A percentile compares a stretch with the other conserved stretches of the same genome.
phyloP scores from a whole-genome alignment of 179 eudicot species.

The Heliamphora pulchella region DNA sequence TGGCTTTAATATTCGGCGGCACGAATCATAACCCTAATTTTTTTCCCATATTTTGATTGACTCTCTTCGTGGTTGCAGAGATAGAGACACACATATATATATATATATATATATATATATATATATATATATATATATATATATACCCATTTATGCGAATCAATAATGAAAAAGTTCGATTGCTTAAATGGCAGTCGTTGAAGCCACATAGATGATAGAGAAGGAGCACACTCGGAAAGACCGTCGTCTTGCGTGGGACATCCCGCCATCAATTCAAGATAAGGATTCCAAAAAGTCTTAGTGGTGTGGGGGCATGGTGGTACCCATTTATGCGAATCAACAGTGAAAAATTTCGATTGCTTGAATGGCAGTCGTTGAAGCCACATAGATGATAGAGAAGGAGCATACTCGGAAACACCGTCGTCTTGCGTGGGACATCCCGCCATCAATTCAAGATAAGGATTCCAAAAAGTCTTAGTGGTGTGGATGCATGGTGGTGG shows the following conservation, averaged over 20 bases:
- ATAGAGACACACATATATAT: neutral
- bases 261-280: too few relatives aligned
- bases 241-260: conserved; percentile 62
- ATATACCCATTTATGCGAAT: neutral
- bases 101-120: too few relatives aligned
- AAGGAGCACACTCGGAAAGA: conserved; percentile 44
- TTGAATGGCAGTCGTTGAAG: conserved; percentile 22
- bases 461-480: too few relatives aligned
- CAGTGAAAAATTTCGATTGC: neutral
- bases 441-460: conserved; percentile 21
- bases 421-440: conserved; percentile 56
- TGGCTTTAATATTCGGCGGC: too few relatives aligned
- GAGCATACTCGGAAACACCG: conserved; percentile 50
- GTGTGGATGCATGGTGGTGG: too few relatives aligned
- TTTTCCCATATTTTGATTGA: neutral
- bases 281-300: too few relatives aligned
- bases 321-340: too few relatives aligned
- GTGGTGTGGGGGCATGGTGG: too few relatives aligned
- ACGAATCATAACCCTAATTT: too few relatives aligned
- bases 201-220: conserved; percentile 21
- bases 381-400: conserved; percentile 23
- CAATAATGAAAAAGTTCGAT: neutral
- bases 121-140: neutral
- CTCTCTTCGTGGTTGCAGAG: neutral
- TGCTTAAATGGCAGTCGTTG: conserved; percentile 20